A percentile compares a stretch with the other conserved stretches of the same genome.
These are phyloP conservation scores for Bauhinia variegata DNA, from an alignment of 306 rosid genomes.

Conservation along the genomic window DNA sequence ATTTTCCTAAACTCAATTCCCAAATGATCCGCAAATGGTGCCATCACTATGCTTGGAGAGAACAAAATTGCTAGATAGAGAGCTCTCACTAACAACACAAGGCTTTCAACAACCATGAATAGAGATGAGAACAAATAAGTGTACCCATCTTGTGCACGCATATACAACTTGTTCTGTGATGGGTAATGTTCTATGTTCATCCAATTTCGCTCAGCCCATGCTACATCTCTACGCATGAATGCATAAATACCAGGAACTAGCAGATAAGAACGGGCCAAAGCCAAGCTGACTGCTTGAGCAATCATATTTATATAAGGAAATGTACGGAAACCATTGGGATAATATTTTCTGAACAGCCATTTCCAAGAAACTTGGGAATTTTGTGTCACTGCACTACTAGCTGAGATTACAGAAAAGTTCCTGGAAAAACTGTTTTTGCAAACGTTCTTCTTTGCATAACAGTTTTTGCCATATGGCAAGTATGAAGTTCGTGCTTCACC, in stretches of 20 bases:
- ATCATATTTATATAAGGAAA: constrained; percentile 55
- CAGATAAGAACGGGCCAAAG: constrained; percentile 60
- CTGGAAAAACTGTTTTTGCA: constrained; percentile 33
- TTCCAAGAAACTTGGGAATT: constrained; percentile 61
- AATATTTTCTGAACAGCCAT: constrained; percentile 46
- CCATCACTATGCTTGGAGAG: constrained; percentile 76
- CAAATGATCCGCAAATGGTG: constrained; percentile 67
- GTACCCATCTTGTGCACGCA: constrained; percentile 72
- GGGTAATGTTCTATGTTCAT: constrained; percentile 43
- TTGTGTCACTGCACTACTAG: constrained; percentile 44
- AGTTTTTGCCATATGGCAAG: constrained; percentile 28
- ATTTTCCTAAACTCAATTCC: constrained; percentile 62
- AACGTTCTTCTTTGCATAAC: constrained; percentile 33
- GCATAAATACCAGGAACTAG: constrained; percentile 77
- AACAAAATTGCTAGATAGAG: constrained; percentile 65
- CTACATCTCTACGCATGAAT: constrained; percentile 60
- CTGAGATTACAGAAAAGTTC: constrained; percentile 43
- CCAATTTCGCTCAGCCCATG: constrained; percentile 60
- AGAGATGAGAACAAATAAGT: constrained; percentile 47
- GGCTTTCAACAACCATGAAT: constrained; percentile 51
- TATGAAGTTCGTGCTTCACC: constrained; percentile 36
- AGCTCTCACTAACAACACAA: constrained; percentile 61
- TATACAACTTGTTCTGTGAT: constrained; percentile 58
- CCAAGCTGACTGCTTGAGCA: constrained; percentile 76
- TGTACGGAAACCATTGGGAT: constrained; percentile 34